Base-by-base conservation (phyloP, 768 basidiomycete species). In the Mycena chlorophos region DNA sequence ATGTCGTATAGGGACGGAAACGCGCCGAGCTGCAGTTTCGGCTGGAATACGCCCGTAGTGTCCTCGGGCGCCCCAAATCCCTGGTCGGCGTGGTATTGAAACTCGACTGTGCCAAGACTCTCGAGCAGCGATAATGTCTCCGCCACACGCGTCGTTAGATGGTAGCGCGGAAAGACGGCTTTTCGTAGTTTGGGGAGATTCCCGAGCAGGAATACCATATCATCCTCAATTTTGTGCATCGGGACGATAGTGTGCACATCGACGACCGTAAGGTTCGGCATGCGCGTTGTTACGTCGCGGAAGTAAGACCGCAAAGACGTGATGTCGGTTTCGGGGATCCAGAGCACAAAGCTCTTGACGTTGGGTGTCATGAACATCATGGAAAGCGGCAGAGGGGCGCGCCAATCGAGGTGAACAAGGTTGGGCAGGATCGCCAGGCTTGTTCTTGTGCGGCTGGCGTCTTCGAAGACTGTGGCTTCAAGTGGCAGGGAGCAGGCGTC, bases 361-460 rank as follows among this genome's bases (percentile, higher is more conserved):
- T 74, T 75, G 29, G 70, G 67, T 63, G 84, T 82, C 77, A 87
- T 83, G 68, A 87, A 87, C 51, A 86, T 63, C 23, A 82, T 75
- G 37, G 67, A 71, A 12, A 71, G 62, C 17, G 58, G 39, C 3
- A 72, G 62, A 1, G 66, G 54, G 2, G 66, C 72, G 27, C 66
- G 63, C 84, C 84, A 87, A 17, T 75, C 68, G 4, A 88, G 70
- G 2, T 74, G 72, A 37, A 77, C 75, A 54, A 85, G 68, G 59
- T 79, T 79, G 5, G 86, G 86, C 2, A 87, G 66, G 49, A 87
- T 76, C 49, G 78, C 72, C 27, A 84, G 63, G 12, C 71, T 73
- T 0, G 79, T 77, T 3, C 86, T 75, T 8, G 85, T 81, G 40
- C 81, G 75, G 0, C 82, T 81, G 6, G 86, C 73, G 51, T 81